Percentiles rank a stretch among this genome's conserved stretches.
These are phyloP conservation scores for Ottelia alismoides DNA, from an alignment of 106 monocot genomes.

Conservation along the genomic window DNA sequence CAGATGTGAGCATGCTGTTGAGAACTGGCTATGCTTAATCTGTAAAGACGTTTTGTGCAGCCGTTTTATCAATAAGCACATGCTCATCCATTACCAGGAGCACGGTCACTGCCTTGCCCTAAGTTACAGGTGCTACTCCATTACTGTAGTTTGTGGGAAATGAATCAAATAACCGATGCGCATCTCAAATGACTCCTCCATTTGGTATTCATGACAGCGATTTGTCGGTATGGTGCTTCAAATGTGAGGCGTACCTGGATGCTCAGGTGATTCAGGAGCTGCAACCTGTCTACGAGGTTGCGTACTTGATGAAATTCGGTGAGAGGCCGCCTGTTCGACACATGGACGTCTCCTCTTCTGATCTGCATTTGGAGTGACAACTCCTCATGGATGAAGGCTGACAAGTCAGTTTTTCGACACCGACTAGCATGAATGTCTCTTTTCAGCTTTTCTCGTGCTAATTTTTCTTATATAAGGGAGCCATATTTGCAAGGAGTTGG, in stretches of 20 bases:
- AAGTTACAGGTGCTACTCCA: conserved; percentile 84
- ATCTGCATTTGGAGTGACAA: too few relatives aligned
- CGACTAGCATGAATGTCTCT: too few relatives aligned
- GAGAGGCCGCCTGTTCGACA: conserved; percentile 41
- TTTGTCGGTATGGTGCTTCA: conserved; percentile 91
- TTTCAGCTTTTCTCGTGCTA: too few relatives aligned
- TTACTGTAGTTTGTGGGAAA: too few relatives aligned
- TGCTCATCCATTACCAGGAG: conserved; percentile 65
- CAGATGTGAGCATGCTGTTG: conserved; percentile 62
- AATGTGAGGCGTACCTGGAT: conserved; percentile 78
- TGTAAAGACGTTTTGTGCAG: conserved; percentile 93
- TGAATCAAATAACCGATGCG: too few relatives aligned
- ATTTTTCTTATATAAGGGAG: too few relatives aligned
- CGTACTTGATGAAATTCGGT: conserved; percentile 84
- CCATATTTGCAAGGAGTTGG: too few relatives aligned
- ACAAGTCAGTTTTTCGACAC: too few relatives aligned
- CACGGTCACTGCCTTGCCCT: conserved; percentile 67
- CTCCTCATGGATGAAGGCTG: too few relatives aligned
- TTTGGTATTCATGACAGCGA: conserved; percentile 35
- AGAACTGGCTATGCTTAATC: conserved; percentile 79
- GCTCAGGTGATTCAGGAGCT: conserved; percentile 57
- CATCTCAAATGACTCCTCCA: too few relatives aligned
- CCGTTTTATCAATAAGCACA: conserved; percentile 89
- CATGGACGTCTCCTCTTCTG: too few relatives aligned
- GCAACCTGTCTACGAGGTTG: conserved; percentile 67